A percentile compares a stretch with the other conserved stretches of the same genome.
These are phyloP conservation scores for Chenopodium formosanum DNA, from an alignment of 148 eudicot genomes.

Conservation along the genomic window DNA sequence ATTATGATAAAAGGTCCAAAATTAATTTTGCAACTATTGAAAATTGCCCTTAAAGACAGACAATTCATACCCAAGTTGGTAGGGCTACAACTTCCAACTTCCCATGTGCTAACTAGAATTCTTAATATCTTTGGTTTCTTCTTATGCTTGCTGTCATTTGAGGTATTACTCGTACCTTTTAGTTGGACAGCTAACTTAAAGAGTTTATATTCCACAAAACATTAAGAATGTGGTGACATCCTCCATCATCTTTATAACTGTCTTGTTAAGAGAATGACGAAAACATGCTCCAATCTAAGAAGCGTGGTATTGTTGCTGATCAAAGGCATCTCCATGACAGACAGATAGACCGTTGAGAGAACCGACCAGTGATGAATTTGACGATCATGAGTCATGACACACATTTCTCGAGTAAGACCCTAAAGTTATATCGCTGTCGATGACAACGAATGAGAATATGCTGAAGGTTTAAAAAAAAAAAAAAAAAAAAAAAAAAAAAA, in stretches of 20 bases:
- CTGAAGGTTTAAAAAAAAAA: no score
- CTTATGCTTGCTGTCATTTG: background rate
- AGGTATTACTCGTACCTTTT: background rate
- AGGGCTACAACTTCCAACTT: background rate
- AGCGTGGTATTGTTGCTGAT: background rate
- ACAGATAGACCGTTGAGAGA: background rate
- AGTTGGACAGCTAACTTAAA: background rate
- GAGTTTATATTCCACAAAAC: background rate
- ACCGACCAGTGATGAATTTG: background rate
- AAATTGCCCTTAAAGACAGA: conserved; percentile 4
- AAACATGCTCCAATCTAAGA: background rate
- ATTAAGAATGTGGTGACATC: conserved; percentile 1
- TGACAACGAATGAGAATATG: no score
- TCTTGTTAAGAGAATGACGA: background rate
- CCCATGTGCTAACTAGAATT: background rate
- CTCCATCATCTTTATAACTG: background rate
- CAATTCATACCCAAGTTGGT: background rate
- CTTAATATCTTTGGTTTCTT: background rate
- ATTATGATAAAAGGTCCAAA: background rate
- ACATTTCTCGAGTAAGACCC: background rate
- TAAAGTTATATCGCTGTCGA: background rate
- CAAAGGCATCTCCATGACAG: background rate
- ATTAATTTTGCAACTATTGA: background rate
- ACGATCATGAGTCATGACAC: background rate
- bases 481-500: background rate